Conservation (phyloP, 257 asterid species). For the Ilex asprella region DNA sequence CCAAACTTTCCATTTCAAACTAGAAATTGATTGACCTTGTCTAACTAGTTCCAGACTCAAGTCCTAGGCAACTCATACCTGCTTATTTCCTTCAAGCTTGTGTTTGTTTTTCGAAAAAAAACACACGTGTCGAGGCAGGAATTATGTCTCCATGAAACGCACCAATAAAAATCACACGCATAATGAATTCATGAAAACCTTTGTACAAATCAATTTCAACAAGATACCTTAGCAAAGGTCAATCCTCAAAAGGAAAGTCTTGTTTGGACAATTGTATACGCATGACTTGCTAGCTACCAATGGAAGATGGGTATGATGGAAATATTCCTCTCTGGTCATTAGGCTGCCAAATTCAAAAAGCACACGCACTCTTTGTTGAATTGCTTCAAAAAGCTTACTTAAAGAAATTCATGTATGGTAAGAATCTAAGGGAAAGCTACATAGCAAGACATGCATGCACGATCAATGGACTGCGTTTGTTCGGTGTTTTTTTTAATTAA, state of each 20-base stretch:
- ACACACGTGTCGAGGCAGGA: neutral
- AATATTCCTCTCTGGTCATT: slow-evolving; percentile 29
- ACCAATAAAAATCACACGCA: too few relatives aligned
- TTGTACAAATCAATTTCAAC: neutral
- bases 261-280: neutral
- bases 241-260: too few relatives aligned
- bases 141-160: too few relatives aligned
- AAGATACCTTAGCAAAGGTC: too few relatives aligned
- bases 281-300: neutral
- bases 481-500: too few relatives aligned
- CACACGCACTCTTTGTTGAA: slow-evolving; percentile 22
- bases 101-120: too few relatives aligned
- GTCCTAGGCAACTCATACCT: too few relatives aligned
- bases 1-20: too few relatives aligned
- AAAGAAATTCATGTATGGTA: neutral
- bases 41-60: too few relatives aligned
- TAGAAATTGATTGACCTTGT: too few relatives aligned
- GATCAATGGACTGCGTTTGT: neutral
- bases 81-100: too few relatives aligned
- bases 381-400: slow-evolving; percentile 7
- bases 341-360: slow-evolving; percentile 36
- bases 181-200: neutral
- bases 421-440: neutral
- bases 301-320: slow-evolving; percentile 9
- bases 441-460: neutral